phyloP scores from a whole-genome alignment of 495 filamentous ascomycete genomes.

The Hypoxylon lenormandii region DNA sequence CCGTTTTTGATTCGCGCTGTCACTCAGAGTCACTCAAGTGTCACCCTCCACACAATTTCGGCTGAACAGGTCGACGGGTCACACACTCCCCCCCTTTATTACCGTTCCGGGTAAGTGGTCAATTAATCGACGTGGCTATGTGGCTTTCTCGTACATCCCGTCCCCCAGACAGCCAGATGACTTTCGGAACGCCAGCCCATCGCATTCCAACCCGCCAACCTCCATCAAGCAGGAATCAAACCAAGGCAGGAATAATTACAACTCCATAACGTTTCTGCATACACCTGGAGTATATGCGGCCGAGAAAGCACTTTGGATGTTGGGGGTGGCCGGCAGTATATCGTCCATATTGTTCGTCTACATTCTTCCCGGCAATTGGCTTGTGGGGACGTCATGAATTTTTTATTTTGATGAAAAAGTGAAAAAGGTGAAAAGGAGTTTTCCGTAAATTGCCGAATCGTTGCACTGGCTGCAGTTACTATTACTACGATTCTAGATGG shows the following conservation, averaged over 20 bases:
- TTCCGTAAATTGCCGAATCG: slow-evolving; percentile 36
- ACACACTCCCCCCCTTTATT: slow-evolving; percentile 25
- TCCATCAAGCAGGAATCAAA: slow-evolving; percentile 4
- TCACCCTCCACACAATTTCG: slow-evolving; percentile 36
- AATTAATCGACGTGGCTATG: slow-evolving; percentile 19
- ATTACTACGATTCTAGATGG: slow-evolving; percentile 8
- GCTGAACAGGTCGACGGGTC: slow-evolving; percentile 39
- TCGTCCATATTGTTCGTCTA: slow-evolving; percentile 1
- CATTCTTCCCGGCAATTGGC: slow-evolving; percentile 46
- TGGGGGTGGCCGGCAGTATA: slow-evolving; percentile 19
- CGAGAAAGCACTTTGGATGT: slow-evolving; percentile 29
- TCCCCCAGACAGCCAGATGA: slow-evolving; percentile 20
- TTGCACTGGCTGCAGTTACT: slow-evolving; percentile 16
- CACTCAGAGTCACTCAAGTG: slow-evolving; percentile 14
- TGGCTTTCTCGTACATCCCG: slow-evolving; percentile 23
- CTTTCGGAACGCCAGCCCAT: slow-evolving; percentile 15
- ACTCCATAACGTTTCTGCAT: slow-evolving; percentile 16
- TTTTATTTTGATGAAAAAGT: slow-evolving; percentile 10
- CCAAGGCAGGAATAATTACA: not conserved
- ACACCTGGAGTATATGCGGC: slow-evolving; percentile 1
- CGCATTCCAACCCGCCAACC: slow-evolving; percentile 3
- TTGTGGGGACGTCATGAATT: slow-evolving; percentile 28
- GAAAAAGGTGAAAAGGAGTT: too few relatives aligned
- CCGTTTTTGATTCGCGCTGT: slow-evolving; percentile 9
- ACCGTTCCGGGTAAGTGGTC: slow-evolving; percentile 28